phyloP scores from a whole-genome alignment of 1,284 basidiomycete genomes.

The Amylostereum areolatum region DNA sequence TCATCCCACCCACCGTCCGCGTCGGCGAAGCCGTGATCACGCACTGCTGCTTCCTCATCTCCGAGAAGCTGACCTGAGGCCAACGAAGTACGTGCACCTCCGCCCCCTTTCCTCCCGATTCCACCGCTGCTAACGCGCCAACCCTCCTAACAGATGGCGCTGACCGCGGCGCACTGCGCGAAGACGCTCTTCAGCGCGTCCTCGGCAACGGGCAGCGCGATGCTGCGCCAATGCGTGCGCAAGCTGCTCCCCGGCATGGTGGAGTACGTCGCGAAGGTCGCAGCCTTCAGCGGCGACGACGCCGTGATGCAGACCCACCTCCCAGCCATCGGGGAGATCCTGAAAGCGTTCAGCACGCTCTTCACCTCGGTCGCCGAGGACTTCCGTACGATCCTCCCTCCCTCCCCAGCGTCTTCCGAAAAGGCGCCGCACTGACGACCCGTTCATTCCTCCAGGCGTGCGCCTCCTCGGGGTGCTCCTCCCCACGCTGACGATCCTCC shows the following conservation, averaged over 20 bases:
- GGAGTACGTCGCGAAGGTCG: conserved; percentile 67
- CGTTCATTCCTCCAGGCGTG: conserved; percentile 39
- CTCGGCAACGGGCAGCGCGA: conserved; percentile 50
- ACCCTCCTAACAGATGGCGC: conserved; percentile 47
- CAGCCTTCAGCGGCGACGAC: conserved; percentile 51
- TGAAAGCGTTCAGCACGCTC: conserved; percentile 75
- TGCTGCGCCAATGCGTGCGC: conserved; percentile 70
- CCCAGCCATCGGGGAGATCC: conserved; percentile 70
- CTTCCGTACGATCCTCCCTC: conserved; percentile 45
- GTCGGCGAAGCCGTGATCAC: conserved; percentile 78
- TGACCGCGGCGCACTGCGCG: conserved; percentile 87
- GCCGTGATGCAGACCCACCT: conserved; percentile 47
- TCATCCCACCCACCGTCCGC: conserved; percentile 62
- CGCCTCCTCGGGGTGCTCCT: conserved; percentile 73
- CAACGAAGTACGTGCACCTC: conserved; percentile 51
- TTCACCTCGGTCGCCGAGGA: conserved; percentile 54
- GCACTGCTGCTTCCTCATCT: conserved; percentile 80
- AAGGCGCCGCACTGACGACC: not conserved
- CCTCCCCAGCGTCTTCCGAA: not conserved
- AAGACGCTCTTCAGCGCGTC: conserved; percentile 69
- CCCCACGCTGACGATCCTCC: conserved; percentile 71
- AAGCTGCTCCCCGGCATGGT: conserved; percentile 78
- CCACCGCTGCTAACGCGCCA: conserved; percentile 3
- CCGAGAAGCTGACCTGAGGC: conserved; percentile 66
- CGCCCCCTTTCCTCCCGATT: conserved; percentile 2